These are phyloP conservation scores for Isatis tinctoria DNA, from an alignment of 345 rosid genomes.

Conservation along the genomic window DNA sequence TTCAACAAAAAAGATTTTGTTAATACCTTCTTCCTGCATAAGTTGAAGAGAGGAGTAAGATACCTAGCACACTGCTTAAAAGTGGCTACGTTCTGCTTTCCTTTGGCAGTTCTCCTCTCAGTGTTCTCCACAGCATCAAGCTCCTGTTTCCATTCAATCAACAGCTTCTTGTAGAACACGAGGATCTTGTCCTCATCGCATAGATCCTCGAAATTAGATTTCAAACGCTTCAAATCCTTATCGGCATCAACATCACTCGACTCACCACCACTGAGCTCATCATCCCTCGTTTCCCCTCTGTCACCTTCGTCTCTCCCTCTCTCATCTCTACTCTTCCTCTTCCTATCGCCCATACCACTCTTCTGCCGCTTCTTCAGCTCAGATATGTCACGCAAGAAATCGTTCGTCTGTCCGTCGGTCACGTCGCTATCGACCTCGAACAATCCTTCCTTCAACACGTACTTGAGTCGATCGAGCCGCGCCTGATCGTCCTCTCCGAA, in stretches of 20 bases:
- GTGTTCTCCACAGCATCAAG: conserved; percentile 67
- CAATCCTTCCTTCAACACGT: conserved; percentile 70
- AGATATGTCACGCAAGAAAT: conserved; percentile 84
- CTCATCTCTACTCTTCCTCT: conserved; percentile 80
- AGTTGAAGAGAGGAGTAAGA: conserved; percentile 84
- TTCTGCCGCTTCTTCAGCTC: conserved; percentile 95
- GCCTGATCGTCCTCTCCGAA: conserved; percentile 91
- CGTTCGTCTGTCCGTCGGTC: conserved; percentile 97
- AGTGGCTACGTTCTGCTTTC: conserved; percentile 88
- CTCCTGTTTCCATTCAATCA: conserved; percentile 97
- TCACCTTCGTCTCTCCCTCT: conserved; percentile 69
- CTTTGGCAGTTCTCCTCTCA: conserved; percentile 88
- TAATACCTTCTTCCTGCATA: conserved; percentile 93
- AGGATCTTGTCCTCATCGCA: conserved; percentile 93
- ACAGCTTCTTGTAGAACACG: conserved; percentile 80
- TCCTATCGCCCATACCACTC: conserved; percentile 71
- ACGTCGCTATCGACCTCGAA: conserved; percentile 94
- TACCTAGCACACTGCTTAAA: conserved; percentile 97
- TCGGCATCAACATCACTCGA: conserved; percentile 84
- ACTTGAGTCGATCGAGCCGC: conserved; percentile 77
- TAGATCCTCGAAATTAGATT: conserved; percentile 76
- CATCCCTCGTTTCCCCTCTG: conserved; percentile 62
- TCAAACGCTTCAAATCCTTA: conserved; percentile 83
- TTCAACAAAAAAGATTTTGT: not conserved
- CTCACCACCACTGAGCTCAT: conserved; percentile 81